Base-by-base conservation (phyloP, 1,284 basidiomycete genomes). In the Stereum hirsutum region DNA sequence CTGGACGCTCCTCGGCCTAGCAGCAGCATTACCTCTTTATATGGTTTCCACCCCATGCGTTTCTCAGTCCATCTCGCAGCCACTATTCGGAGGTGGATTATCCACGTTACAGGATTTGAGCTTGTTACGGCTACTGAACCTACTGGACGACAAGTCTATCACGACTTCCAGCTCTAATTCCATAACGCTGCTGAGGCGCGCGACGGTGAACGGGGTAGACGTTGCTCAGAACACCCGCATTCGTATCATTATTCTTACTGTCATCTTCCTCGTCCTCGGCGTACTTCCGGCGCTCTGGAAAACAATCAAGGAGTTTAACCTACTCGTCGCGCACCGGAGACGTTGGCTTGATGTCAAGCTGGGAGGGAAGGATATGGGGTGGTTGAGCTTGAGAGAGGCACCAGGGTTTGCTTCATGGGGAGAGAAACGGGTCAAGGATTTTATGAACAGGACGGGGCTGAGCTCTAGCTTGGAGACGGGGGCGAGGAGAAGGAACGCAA, bases 81-180 rank as follows among this genome's bases (percentile, higher is more conserved):
- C 74, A 7, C 51, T 54, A 5, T 79, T 70, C 46, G 69, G 68
- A 20, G 86, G 87, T 2, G 66, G 69, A 4, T 78, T 77, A 46
- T 84, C 83, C 2, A 74, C 73, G 0, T 62, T 89, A 14, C 77
- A 84, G 45, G 85, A 90, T 54, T 70, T 90, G 40, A 85, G 81
- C 45, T 58, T 91, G 15, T 59, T 88, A 19, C 75, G 86, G 2
- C 69, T 90, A 4, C 61, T 90, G 31, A 70, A 76, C 26, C 58
- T 81, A 12, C 61, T 87, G 31, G 77, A 85, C 52, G 65, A 68
- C 26, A 64, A 67, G 20, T 57, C 61, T 25, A 54, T 68, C 14
- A 62, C 66, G 7, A 56, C 65, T 6, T 51, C 59, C 2, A 62
- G 58, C 31, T 52, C 60, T 43, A 41, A 53, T 21, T 46, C 63